Evolutionary conservation across 495 filamentous ascomycete species (phyloP).

Genomic region (Rusavskia elegans): DNA sequence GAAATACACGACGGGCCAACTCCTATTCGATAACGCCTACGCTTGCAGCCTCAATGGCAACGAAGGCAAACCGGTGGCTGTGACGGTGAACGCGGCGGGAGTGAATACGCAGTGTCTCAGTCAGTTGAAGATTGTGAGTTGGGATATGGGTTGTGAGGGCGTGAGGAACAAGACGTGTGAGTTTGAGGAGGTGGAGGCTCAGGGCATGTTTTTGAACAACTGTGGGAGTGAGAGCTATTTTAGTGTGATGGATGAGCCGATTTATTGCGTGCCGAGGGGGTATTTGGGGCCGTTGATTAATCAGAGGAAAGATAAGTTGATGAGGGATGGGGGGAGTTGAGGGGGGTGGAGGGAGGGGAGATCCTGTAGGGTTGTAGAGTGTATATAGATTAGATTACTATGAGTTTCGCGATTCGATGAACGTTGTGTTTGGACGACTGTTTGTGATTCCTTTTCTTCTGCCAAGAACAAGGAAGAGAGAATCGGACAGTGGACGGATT

Average conservation of each 20-base stretch:
- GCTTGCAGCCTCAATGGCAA: slow-evolving; percentile 6
- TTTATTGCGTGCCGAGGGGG: slow-evolving; percentile 7
- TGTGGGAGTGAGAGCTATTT: slow-evolving; percentile 5
- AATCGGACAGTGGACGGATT: no score
- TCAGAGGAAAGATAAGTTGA: background rate
- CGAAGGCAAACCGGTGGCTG: slow-evolving; percentile 2
- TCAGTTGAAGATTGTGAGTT: slow-evolving; percentile 5
- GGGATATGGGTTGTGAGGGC: slow-evolving; percentile 8
- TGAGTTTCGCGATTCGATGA: no score
- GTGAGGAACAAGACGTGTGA: background rate
- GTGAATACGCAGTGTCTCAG: slow-evolving; percentile 8
- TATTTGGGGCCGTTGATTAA: slow-evolving; percentile 9
- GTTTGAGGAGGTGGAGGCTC: slow-evolving; percentile 4
- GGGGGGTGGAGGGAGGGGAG: no score
- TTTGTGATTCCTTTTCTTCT: no score
- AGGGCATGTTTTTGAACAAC: background rate
- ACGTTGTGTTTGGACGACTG: no score
- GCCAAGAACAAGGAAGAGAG: no score
- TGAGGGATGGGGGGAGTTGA: background rate
- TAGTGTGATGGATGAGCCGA: slow-evolving; percentile 7
- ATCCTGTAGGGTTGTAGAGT: no score
- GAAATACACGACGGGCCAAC: slow-evolving; percentile 11
- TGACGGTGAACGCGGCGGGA: slow-evolving; percentile 3
- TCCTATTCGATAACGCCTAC: slow-evolving; percentile 8
- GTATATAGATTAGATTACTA: no score